Base-by-base conservation (phyloP, 352 stramenopile genomes). In the Pythium dissimile region DNA sequence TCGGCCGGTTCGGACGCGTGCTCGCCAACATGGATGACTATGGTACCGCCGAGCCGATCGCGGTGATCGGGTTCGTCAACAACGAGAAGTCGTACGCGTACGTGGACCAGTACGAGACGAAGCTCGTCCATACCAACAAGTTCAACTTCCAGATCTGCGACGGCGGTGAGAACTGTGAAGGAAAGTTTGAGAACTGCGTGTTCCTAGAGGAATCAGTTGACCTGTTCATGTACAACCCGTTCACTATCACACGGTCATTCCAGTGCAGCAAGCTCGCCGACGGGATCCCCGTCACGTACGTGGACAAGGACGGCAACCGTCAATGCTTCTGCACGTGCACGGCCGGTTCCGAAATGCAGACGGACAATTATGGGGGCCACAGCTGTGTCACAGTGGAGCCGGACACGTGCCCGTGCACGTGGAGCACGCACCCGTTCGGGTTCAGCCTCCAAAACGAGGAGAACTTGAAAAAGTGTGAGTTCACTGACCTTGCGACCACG, bases 211-310 rank as follows among this genome's bases (percentile, higher is more conserved):
- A 80, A 10, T 44, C 37, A 0, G 64, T 73, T 1, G 73, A 88
- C 23, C 51, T 89, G 34, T 88, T 79, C 62, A 66, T 82, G 65
- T 88, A 84, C 69, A 85, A 86, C 28, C 77, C 80, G 46, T 82
- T 84, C 60, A 71, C 61, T 9, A 58, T 83, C 30, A 62, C 59
- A 8, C 71, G 74, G 0, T 66, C 63, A 7, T 24, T 78, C 20
- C 43, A 80, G 13, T 89, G 80, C 35, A 54, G 41, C 1, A 13
- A 62, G 5, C 44, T 88, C 32, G 42, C 54, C 2, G 55, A 56
- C 10, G 77, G 75, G n/a, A 54, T 88, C 4, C 77, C 80, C 0
- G 71, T 88, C 32, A 69, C 69, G 7, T 86, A 80, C 42, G 5
- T 79, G 5, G 58, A 84, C 48, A 31, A 51, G 4, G 45, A 68